Evolutionary conservation across 768 basidiomycete species (phyloP).

Genomic region (Agaricus sinodeliciosus): DNA sequence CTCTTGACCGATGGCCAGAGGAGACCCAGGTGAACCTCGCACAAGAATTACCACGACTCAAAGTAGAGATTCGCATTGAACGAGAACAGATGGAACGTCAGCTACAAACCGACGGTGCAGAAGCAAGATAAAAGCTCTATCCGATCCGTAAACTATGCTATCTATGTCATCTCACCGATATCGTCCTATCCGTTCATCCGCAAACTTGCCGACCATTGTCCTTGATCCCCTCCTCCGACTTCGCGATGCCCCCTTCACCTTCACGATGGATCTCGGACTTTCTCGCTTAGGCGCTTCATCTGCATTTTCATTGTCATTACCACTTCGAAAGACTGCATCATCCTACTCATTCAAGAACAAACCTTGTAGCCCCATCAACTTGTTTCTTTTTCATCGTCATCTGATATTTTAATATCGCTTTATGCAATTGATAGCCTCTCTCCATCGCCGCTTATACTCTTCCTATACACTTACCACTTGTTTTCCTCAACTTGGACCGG

Average conservation of each 20-base stretch:
- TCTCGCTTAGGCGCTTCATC: background rate
- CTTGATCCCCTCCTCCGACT: conserved; percentile 4
- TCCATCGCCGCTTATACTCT: background rate
- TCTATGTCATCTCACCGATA: conserved; percentile 9
- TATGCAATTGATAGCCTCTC: conserved; percentile 5
- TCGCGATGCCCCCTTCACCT: conserved; percentile 9
- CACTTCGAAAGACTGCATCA: conserved; percentile 2
- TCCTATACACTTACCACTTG: background rate
- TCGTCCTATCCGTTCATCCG: conserved; percentile 2
- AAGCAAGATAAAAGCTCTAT: conserved; percentile 4
- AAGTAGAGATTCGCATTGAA: conserved; percentile 44
- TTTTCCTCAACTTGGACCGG: background rate
- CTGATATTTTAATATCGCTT: conserved; percentile 9
- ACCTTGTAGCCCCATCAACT: conserved; percentile 9
- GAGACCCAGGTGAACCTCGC: conserved; percentile 49
- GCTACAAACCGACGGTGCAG: conserved; percentile 9
- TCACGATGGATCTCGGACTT: conserved; percentile 2
- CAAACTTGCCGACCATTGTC: background rate
- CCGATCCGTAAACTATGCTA: conserved; percentile 6
- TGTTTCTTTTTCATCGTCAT: conserved; percentile 6
- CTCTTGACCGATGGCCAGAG: conserved; percentile 67
- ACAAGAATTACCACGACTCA: conserved; percentile 53
- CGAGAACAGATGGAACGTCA: conserved; percentile 26
- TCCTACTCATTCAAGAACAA: conserved; percentile 9
- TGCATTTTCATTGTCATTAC: conserved; percentile 4